Percentiles rank a stretch among this genome's conserved stretches.
These are phyloP conservation scores for Aphanoascus verrucosus DNA, from an alignment of 2,329 filamentous ascomycete species.

Conservation along the genomic window DNA sequence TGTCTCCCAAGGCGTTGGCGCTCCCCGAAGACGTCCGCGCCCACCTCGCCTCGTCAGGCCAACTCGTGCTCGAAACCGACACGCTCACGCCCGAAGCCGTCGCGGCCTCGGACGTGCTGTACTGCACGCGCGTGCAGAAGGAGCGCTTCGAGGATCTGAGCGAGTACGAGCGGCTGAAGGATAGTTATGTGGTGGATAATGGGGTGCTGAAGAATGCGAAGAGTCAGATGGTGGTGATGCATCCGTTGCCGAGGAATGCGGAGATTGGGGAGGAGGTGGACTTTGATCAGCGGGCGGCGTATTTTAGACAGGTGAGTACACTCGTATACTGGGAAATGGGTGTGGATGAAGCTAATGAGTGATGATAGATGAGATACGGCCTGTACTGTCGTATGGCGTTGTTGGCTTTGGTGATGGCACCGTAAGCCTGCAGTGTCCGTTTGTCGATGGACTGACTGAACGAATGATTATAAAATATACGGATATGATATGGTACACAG, in stretches of 20 bases:
- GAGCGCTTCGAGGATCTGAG: conserved; percentile 77
- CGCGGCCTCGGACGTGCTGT: conserved; percentile 77
- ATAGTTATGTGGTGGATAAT: conserved; percentile 82
- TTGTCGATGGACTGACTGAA: not conserved
- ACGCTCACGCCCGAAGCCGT: conserved; percentile 79
- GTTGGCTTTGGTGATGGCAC: conserved; percentile 79
- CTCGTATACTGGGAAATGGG: too few relatives aligned
- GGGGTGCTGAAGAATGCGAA: conserved; percentile 83
- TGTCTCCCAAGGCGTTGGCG: conserved; percentile 66
- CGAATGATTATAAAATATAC: not conserved
- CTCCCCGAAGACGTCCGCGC: conserved; percentile 67
- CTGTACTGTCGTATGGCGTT: conserved; percentile 97
- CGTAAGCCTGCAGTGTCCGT: conserved; percentile 20
- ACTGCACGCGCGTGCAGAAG: conserved; percentile 94
- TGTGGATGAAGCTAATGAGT: conserved; percentile 5
- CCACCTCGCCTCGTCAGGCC: conserved; percentile 60
- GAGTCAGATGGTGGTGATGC: conserved; percentile 85
- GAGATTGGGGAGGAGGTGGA: conserved; percentile 95
- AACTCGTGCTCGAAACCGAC: conserved; percentile 65
- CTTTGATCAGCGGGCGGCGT: conserved; percentile 90
- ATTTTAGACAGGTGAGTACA: conserved; percentile 98
- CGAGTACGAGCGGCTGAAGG: conserved; percentile 79
- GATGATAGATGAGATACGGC: conserved; percentile 79
- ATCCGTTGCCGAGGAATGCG: conserved; percentile 84
- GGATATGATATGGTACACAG: not conserved